Percentiles rank a stretch among this genome's conserved stretches.
Conservation (phyloP, 208 protist species). For the Leishmania aethiopica region DNA sequence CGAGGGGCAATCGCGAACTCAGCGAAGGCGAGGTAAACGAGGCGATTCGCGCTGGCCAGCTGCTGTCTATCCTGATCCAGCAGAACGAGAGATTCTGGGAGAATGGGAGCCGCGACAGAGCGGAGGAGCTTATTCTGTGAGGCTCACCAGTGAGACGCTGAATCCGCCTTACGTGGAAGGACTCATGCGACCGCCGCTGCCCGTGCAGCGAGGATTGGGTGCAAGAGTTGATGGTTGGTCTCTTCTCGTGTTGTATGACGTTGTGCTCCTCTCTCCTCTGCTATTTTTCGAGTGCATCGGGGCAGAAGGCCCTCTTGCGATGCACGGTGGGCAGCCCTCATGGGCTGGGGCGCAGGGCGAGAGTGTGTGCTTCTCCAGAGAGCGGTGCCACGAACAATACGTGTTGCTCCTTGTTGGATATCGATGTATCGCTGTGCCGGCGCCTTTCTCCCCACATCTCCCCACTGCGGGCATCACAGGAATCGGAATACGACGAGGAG, state of each 20-base stretch:
- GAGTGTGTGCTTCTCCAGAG: neutral
- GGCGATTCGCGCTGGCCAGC: conserved; percentile 16
- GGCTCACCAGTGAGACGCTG: conserved; percentile 10
- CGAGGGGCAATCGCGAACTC: conserved; percentile 48
- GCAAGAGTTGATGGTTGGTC: neutral
- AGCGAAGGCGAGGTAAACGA: conserved; percentile 38
- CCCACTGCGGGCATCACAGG: neutral
- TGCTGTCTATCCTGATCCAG: neutral
- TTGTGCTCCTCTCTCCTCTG: neutral
- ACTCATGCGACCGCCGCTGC: conserved; percentile 73
- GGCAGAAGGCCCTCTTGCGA: too few species aligned
- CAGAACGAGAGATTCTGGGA: neutral
- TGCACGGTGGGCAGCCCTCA: neutral
- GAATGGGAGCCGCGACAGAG: neutral
- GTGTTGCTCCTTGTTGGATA: neutral
- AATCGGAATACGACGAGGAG: neutral
- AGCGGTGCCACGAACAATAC: neutral
- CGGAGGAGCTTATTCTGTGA: neutral
- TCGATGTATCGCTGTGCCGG: neutral
- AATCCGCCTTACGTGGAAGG: conserved; percentile 66
- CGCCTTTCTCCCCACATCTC: neutral
- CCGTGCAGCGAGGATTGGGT: conserved; percentile 26
- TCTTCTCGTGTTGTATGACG: neutral
- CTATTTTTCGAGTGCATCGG: too few species aligned
- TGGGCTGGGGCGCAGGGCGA: neutral